Percentiles rank a stretch among this genome's conserved stretches.
These are phyloP conservation scores for Pseudogymnoascus destructans DNA, from an alignment of 2,329 filamentous ascomycete genomes.

Conservation along the genomic window DNA sequence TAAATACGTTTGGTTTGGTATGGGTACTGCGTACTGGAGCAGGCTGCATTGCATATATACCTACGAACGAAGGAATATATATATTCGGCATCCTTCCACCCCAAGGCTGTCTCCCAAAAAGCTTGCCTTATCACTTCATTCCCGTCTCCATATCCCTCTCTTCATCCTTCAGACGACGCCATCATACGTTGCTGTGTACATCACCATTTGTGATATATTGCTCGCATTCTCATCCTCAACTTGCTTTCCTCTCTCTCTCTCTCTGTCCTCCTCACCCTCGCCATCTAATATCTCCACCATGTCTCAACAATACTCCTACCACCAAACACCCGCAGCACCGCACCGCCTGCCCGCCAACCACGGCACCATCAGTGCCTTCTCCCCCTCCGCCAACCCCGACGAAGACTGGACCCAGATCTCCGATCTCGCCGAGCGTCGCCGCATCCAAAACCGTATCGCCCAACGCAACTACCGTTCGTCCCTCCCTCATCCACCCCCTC, in stretches of 20 bases:
- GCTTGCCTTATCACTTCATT: background rate
- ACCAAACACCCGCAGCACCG: slow-evolving; percentile 27
- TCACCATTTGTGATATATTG: background rate
- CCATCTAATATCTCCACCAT: slow-evolving; percentile 17
- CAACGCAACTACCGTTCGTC: slow-evolving; percentile 89
- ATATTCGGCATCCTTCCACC: background rate
- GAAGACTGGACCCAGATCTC: slow-evolving; percentile 99
- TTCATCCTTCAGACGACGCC: background rate
- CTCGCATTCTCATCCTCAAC: background rate
- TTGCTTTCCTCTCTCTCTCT: background rate
- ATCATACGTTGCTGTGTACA: background rate
- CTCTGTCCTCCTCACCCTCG: background rate
- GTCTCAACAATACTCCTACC: slow-evolving; percentile 26
- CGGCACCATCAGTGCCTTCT: slow-evolving; percentile 87
- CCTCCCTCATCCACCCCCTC: background rate
- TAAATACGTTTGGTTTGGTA: background rate
- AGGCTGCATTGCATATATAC: background rate
- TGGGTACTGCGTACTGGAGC: background rate
- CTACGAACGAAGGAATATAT: background rate
- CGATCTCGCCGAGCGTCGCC: slow-evolving; percentile 81
- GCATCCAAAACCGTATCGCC: slow-evolving; percentile 95
- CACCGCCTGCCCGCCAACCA: slow-evolving; percentile 54
- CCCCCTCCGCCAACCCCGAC: slow-evolving; percentile 83
- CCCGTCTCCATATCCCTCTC: background rate
- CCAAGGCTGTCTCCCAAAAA: background rate